These are phyloP conservation scores for Neonectria sp. DNA, from an alignment of 2,329 filamentous ascomycete genomes.

Conservation along the genomic window DNA sequence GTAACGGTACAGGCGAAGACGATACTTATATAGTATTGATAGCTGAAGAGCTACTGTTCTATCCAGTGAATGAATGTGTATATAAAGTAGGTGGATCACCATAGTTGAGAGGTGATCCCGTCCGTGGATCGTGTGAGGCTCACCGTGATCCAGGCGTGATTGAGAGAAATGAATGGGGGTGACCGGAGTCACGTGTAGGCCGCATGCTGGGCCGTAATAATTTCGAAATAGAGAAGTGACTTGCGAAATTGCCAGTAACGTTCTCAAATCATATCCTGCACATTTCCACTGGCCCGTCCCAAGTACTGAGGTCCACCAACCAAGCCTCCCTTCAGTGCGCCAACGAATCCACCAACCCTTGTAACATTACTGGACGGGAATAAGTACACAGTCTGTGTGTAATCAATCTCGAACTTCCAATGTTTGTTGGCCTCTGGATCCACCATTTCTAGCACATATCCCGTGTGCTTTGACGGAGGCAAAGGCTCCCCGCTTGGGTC, in stretches of 20 bases:
- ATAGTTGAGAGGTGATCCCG: conserved; percentile 15
- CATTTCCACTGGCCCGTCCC: conserved; percentile 30
- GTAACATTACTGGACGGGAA: conserved; percentile 26
- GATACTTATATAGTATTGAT: conserved; percentile 11
- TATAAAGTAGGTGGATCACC: conserved; percentile 15
- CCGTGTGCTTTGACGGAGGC: conserved; percentile 30
- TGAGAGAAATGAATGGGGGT: conserved; percentile 12
- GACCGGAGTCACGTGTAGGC: conserved; percentile 12
- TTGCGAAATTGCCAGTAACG: conserved; percentile 16
- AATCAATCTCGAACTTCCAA: conserved; percentile 36
- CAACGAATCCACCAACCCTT: conserved; percentile 31
- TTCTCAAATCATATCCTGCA: conserved; percentile 25
- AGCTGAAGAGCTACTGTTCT: conserved; percentile 8
- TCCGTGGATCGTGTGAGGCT: conserved; percentile 5
- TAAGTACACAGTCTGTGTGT: conserved; percentile 32
- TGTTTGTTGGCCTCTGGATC: conserved; percentile 23
- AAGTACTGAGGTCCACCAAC: conserved; percentile 32
- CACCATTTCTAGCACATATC: conserved; percentile 34
- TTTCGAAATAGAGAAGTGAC: conserved; percentile 16
- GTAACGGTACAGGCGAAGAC: conserved; percentile 9
- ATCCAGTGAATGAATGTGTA: conserved; percentile 19
- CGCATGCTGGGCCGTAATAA: conserved; percentile 12
- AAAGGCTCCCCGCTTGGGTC: conserved; percentile 24
- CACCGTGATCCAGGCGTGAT: conserved; percentile 9
- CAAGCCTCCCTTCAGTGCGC: conserved; percentile 29